Evolutionary conservation across 2,329 filamentous ascomycete genomes (phyloP).

Genomic region (Fusarium pseudoanthophilum): DNA sequence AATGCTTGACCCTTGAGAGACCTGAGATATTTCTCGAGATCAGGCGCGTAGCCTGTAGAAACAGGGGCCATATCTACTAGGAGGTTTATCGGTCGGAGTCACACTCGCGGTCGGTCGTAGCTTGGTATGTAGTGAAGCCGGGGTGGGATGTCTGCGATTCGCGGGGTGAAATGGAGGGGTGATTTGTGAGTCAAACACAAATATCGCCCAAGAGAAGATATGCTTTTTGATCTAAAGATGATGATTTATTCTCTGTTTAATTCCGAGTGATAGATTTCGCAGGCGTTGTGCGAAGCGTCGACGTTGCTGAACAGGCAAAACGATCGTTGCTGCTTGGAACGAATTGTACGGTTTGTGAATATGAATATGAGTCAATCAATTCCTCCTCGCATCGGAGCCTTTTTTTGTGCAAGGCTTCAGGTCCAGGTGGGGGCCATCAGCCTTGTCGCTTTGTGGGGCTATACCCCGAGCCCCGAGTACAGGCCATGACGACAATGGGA

Average conservation of each 20-base stretch:
- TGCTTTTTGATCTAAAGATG: not conserved
- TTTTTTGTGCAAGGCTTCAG: conserved; percentile 45
- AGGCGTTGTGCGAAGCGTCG: not conserved
- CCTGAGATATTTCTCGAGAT: conserved; percentile 81
- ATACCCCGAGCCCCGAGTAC: conserved; percentile 1
- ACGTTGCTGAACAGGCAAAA: conserved; percentile 21
- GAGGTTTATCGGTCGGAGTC: conserved; percentile 7
- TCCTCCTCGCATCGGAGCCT: conserved; percentile 35
- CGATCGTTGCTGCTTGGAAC: conserved; percentile 17
- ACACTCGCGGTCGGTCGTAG: conserved; percentile 8
- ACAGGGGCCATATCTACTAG: conserved; percentile 49
- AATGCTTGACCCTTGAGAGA: conserved; percentile 79
- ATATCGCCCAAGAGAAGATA: not conserved
- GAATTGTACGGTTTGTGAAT: conserved; percentile 24
- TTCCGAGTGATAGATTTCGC: not conserved
- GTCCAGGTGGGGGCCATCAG: conserved; percentile 37
- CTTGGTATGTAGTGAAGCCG: conserved; percentile 29
- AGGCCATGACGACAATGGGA: conserved; percentile 31
- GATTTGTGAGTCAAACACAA: conserved; percentile 18
- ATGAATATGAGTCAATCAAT: conserved; percentile 42
- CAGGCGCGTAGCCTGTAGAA: conserved; percentile 67
- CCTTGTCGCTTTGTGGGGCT: conserved; percentile 32
- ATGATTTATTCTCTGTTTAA: not conserved
- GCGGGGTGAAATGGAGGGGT: conserved; percentile 37
- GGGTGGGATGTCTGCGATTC: conserved; percentile 34